A percentile compares a stretch with the other conserved stretches of the same genome.
Conservation (phyloP, 768 basidiomycete species). For the Tricholoma bakamatsutake region DNA sequence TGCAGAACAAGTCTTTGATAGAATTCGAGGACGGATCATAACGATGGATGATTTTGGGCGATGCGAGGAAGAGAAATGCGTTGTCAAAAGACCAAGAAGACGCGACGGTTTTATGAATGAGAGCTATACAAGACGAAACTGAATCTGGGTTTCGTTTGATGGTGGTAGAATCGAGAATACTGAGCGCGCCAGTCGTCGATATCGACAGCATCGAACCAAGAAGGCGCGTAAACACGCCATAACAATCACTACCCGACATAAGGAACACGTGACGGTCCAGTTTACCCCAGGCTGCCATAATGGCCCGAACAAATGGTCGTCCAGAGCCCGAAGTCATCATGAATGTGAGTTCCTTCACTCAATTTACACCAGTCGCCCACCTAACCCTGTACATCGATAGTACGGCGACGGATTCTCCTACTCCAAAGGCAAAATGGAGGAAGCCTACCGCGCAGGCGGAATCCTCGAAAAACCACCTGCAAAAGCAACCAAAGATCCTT, state of each 20-base stretch:
- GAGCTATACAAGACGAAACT: slow-evolving; percentile 33
- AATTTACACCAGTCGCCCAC: not conserved
- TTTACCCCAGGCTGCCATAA: not conserved
- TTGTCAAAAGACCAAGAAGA: slow-evolving; percentile 57
- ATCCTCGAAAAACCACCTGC: slow-evolving; percentile 51
- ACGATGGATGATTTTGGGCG: slow-evolving; percentile 39
- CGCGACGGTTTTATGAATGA: slow-evolving; percentile 29
- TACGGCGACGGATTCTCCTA: slow-evolving; percentile 64
- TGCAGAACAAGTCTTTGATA: slow-evolving; percentile 37
- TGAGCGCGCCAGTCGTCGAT: slow-evolving; percentile 41
- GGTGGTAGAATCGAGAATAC: slow-evolving; percentile 38
- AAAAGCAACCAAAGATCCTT: slow-evolving; percentile 39
- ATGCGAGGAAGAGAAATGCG: slow-evolving; percentile 47
- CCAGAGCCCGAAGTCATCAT: slow-evolving; percentile 41
- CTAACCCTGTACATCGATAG: slow-evolving; percentile 23
- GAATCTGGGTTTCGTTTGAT: slow-evolving; percentile 41
- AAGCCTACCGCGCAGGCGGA: slow-evolving; percentile 51
- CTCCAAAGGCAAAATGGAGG: slow-evolving; percentile 61
- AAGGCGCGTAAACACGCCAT: slow-evolving; percentile 13
- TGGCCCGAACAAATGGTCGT: slow-evolving; percentile 19
- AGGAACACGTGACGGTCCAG: slow-evolving; percentile 9
- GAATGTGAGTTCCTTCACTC: slow-evolving; percentile 38
- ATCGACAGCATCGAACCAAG: slow-evolving; percentile 46
- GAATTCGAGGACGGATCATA: slow-evolving; percentile 45
- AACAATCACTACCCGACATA: slow-evolving; percentile 7